These are phyloP conservation scores for Phialophora macrospora DNA, from an alignment of 2,329 filamentous ascomycete genomes.

Conservation along the genomic window DNA sequence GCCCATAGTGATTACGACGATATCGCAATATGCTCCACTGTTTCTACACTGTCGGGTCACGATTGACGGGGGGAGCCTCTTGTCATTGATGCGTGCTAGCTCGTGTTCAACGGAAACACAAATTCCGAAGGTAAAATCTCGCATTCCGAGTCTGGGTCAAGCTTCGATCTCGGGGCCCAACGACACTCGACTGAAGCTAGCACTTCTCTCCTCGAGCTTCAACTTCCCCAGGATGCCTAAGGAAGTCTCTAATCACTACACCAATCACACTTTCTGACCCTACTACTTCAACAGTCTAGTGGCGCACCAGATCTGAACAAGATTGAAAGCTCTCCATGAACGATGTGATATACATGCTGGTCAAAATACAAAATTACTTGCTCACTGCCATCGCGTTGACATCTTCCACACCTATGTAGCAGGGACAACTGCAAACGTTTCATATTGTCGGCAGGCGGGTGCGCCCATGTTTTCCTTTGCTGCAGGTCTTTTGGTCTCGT, in stretches of 20 bases:
- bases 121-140: neutral
- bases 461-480: neutral
- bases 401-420: neutral
- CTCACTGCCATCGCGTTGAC: too few species aligned
- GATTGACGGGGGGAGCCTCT: neutral
- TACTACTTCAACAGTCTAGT: slow-evolving; percentile 15
- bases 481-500: neutral
- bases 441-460: neutral
- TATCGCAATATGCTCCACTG: neutral
- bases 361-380: neutral
- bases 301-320: neutral
- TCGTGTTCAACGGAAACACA: neutral
- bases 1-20: neutral
- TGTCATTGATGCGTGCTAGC: neutral
- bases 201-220: slow-evolving; percentile 3
- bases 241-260: neutral
- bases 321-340: neutral
- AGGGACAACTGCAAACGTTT: neutral
- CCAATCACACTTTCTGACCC: slow-evolving; percentile 9
- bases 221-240: slow-evolving; percentile 20
- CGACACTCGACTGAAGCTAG: neutral
- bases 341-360: neutral
- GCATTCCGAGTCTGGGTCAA: neutral
- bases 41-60: neutral
- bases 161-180: slow-evolving; percentile 11